These are phyloP conservation scores for Selaginella moellendorffii DNA, from an alignment of 75 land plant species.

Conservation along the genomic window DNA sequence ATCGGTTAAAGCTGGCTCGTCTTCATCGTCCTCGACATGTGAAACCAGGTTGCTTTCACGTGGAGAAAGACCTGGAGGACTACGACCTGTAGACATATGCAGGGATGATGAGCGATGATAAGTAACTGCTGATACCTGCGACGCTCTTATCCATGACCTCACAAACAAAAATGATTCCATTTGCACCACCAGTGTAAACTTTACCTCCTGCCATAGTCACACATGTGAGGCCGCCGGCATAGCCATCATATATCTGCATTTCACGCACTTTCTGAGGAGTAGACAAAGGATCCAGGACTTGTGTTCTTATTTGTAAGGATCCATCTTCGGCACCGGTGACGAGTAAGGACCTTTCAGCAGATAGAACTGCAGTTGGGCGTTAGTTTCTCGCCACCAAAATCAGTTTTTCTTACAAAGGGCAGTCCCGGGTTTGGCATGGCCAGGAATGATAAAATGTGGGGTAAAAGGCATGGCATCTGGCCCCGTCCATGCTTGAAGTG, in stretches of 20 bases:
- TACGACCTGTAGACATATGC: neutral
- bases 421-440: slow-evolving; percentile 18
- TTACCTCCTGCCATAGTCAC: slow-evolving; percentile 7
- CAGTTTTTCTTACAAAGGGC: slow-evolving; percentile 20
- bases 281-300: slow-evolving; percentile 14
- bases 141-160: slow-evolving; percentile 11
- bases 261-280: slow-evolving; percentile 22
- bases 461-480: slow-evolving; percentile 18
- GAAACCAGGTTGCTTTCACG: neutral
- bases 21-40: neutral
- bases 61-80: neutral
- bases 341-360: slow-evolving; percentile 3
- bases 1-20: slow-evolving; percentile 12
- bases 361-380: slow-evolving; percentile 23
- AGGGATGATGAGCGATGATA: neutral
- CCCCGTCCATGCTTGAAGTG: slow-evolving; percentile 20
- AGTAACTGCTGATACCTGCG: neutral
- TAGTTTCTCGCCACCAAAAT: too few relatives aligned
- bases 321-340: slow-evolving; percentile 24
- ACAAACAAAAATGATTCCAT: slow-evolving; percentile 15
- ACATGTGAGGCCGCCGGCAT: slow-evolving; percentile 14
- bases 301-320: slow-evolving; percentile 16
- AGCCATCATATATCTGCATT: slow-evolving; percentile 23
- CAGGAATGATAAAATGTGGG: slow-evolving; percentile 22
- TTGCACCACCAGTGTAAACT: slow-evolving; percentile 20